These are phyloP conservation scores for Flaveria linearis DNA, from an alignment of 129 eudicot genomes.

Conservation along the genomic window DNA sequence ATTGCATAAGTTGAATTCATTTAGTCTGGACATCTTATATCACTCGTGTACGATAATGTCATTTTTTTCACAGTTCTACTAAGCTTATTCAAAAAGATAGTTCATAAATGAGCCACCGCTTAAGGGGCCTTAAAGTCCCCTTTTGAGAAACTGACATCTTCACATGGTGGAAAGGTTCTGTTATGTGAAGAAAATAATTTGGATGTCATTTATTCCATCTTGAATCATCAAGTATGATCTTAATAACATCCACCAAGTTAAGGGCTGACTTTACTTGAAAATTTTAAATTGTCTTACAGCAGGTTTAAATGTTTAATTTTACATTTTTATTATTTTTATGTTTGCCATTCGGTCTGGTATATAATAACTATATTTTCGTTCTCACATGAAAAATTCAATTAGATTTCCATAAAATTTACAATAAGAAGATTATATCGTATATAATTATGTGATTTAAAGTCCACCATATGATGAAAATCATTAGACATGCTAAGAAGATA, in stretches of 20 bases:
- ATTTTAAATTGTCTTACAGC: not conserved
- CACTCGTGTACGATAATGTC: not conserved
- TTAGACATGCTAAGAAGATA: slow-evolving; percentile 7
- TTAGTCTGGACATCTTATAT: not conserved
- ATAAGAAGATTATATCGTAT: not conserved
- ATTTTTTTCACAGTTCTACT: not conserved
- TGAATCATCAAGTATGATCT: not conserved
- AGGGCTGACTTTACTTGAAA: not conserved
- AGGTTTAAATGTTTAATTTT: not conserved
- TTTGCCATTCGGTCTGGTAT: not conserved
- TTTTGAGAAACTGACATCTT: not conserved
- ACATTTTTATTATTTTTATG: not conserved
- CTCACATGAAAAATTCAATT: not conserved
- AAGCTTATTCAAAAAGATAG: not conserved
- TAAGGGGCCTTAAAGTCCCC: not conserved
- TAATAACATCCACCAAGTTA: not conserved
- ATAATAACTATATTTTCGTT: not conserved
- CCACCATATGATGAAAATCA: slow-evolving; percentile 17
- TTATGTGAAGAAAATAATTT: not conserved
- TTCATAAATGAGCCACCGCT: not conserved
- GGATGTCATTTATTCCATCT: not conserved
- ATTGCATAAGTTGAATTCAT: not conserved
- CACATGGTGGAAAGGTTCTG: not conserved
- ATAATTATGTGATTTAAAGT: not conserved
- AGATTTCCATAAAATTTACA: slow-evolving; percentile 6